Percentiles rank a stretch among this genome's conserved stretches.
These are phyloP conservation scores for Brassica cretica DNA, from an alignment of 345 rosid species.

Conservation along the genomic window DNA sequence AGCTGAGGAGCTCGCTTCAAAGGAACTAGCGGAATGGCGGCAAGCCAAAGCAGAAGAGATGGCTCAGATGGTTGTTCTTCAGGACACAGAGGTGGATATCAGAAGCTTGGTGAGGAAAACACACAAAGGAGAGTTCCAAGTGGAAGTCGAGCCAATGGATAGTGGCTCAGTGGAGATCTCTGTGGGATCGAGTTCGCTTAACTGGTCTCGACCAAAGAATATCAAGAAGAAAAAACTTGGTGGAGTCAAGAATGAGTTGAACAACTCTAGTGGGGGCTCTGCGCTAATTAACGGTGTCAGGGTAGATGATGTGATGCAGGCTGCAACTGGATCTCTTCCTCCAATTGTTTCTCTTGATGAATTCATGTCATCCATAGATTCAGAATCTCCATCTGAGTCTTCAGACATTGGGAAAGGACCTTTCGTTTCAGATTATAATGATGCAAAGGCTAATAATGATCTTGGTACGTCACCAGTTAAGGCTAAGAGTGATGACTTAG, in stretches of 20 bases:
- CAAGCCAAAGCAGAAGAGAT: slow-evolving; percentile 91
- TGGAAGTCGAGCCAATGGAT: slow-evolving; percentile 69
- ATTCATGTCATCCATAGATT: slow-evolving; percentile 73
- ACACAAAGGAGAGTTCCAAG: slow-evolving; percentile 94
- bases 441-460: slow-evolving; percentile 27
- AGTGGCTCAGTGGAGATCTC: slow-evolving; percentile 60
- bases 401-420: slow-evolving; percentile 44
- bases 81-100: slow-evolving; percentile 68
- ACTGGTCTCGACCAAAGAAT: slow-evolving; percentile 34
- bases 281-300: slow-evolving; percentile 59
- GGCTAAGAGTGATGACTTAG: slow-evolving; percentile 21
- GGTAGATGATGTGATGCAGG: slow-evolving; percentile 75
- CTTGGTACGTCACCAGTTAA: slow-evolving; percentile 31
- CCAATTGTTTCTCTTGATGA: slow-evolving; percentile 89
- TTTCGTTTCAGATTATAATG: slow-evolving; percentile 38
- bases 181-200: slow-evolving; percentile 46
- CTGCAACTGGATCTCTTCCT: slow-evolving; percentile 68
- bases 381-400: slow-evolving; percentile 72
- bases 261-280: slow-evolving; percentile 38
- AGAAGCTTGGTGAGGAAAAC: slow-evolving; percentile 86
- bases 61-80: slow-evolving; percentile 92
- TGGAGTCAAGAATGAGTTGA: slow-evolving; percentile 15
- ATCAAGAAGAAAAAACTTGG: slow-evolving; percentile 35
- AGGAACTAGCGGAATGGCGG: slow-evolving; percentile 92
- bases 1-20: slow-evolving; percentile 95